These are phyloP conservation scores for Cytospora piceicola DNA, from an alignment of 2,329 filamentous ascomycete genomes.

Conservation along the genomic window DNA sequence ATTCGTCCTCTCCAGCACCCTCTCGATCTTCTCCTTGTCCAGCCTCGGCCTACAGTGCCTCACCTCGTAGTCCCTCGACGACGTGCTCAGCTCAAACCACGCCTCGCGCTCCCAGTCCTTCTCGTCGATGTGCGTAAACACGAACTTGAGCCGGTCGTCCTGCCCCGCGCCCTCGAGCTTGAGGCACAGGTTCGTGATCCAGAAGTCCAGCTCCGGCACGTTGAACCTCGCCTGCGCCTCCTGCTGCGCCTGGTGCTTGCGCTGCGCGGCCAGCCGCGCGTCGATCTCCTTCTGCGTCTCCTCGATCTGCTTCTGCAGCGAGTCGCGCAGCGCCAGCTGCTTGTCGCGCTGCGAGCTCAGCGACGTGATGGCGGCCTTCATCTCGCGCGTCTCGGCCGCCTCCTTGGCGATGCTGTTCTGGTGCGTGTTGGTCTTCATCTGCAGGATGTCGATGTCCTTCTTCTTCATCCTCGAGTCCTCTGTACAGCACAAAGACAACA, in stretches of 20 bases:
- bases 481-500: slow-evolving; percentile 42
- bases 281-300: slow-evolving; percentile 73
- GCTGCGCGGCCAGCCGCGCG: slow-evolving; percentile 70
- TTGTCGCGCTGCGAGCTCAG: slow-evolving; percentile 64
- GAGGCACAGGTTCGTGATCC: slow-evolving; percentile 88
- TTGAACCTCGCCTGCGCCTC: slow-evolving; percentile 88
- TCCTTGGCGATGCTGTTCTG: slow-evolving; percentile 78
- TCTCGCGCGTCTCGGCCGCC: slow-evolving; percentile 75
- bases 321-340: slow-evolving; percentile 61
- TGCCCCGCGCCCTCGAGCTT: slow-evolving; percentile 86
- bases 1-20: slow-evolving; percentile 77
- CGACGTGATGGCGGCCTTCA: slow-evolving; percentile 64
- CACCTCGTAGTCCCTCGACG: slow-evolving; percentile 82
- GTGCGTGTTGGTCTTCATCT: slow-evolving; percentile 71
- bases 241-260: slow-evolving; percentile 72
- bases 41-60: slow-evolving; percentile 80
- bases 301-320: slow-evolving; percentile 63
- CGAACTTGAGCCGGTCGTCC: slow-evolving; percentile 85
- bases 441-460: slow-evolving; percentile 82
- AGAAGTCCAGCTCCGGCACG: slow-evolving; percentile 91
- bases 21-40: slow-evolving; percentile 76
- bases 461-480: slow-evolving; percentile 92
- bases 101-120: slow-evolving; percentile 86
- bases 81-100: slow-evolving; percentile 89
- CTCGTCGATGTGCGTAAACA: slow-evolving; percentile 86